These are phyloP conservation scores for Otatea glauca DNA, from an alignment of 176 grass and related monocot species.

Conservation along the genomic window DNA sequence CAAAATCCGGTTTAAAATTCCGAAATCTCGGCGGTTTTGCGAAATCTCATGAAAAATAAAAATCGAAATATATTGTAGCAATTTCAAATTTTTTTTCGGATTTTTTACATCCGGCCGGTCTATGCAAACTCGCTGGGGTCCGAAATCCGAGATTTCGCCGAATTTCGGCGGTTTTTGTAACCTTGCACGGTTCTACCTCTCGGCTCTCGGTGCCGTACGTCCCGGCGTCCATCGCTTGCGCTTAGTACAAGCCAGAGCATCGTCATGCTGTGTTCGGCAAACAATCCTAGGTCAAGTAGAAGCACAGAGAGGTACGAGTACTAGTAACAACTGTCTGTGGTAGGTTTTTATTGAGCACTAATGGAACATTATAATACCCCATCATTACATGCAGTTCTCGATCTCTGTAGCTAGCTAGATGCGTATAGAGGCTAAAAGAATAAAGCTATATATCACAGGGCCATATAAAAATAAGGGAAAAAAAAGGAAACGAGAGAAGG, in stretches of 20 bases:
- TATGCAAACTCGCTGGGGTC: no score
- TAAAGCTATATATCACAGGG: neutral
- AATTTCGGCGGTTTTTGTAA: no score
- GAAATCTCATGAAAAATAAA: no score
- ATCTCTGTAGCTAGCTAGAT: neutral
- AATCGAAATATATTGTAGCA: no score
- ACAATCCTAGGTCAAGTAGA: neutral
- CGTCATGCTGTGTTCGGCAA: no score
- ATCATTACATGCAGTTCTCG: conserved; percentile 6
- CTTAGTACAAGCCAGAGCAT: no score
- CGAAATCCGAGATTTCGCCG: no score
- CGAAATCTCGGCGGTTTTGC: no score
- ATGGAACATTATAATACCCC: neutral
- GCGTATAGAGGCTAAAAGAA: neutral
- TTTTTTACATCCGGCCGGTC: no score
- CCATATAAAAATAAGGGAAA: neutral
- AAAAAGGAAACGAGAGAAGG: neutral
- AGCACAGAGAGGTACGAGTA: neutral
- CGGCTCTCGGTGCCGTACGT: neutral
- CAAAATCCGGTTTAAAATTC: no score
- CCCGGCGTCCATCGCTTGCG: no score
- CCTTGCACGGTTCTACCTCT: neutral
- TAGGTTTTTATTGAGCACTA: neutral
- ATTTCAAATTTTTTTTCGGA: no score
- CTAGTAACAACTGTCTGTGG: neutral